phyloP scores from a whole-genome alignment of 2,329 filamentous ascomycete genomes.

The Monilinia fructigena region DNA sequence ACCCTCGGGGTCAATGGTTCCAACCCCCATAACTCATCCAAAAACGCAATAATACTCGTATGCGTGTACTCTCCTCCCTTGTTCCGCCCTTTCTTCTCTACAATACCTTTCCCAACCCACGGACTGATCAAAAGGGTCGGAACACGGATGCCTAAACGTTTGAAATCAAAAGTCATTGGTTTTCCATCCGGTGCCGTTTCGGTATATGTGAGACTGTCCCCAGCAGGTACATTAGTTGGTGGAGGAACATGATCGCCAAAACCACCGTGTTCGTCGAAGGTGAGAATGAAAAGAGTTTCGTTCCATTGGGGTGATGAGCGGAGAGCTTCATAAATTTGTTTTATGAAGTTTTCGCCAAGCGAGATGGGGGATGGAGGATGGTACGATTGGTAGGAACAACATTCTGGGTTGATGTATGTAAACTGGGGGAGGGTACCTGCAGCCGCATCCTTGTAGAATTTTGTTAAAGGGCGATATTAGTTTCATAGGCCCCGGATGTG shows the following conservation, averaged over 20 bases:
- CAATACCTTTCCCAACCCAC: slow-evolving; percentile 45
- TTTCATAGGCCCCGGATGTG: slow-evolving; percentile 40
- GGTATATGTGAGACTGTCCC: slow-evolving; percentile 43
- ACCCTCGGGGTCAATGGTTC: slow-evolving; percentile 34
- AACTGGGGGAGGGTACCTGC: slow-evolving; percentile 47
- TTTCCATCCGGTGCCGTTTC: slow-evolving; percentile 42
- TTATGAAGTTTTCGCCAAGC: slow-evolving; percentile 47
- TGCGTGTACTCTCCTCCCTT: slow-evolving; percentile 46
- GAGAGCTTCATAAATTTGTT: slow-evolving; percentile 47
- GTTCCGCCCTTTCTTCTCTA: slow-evolving; percentile 44
- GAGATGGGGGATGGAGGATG: slow-evolving; percentile 47
- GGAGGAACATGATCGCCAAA: slow-evolving; percentile 49
- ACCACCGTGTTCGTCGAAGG: slow-evolving; percentile 49
- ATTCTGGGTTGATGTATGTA: slow-evolving; percentile 51
- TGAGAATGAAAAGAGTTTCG: slow-evolving; percentile 48
- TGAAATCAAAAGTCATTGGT: slow-evolving; percentile 43
- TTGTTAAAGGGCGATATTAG: slow-evolving; percentile 42
- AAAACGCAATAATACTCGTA: slow-evolving; percentile 46
- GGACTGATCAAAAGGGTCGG: slow-evolving; percentile 46
- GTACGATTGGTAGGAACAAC: slow-evolving; percentile 51
- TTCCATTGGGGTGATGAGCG: slow-evolving; percentile 48
- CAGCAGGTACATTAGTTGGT: slow-evolving; percentile 43
- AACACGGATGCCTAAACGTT: slow-evolving; percentile 46
- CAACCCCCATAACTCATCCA: slow-evolving; percentile 45
- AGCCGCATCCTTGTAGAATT: slow-evolving; percentile 48